A percentile compares a stretch with the other conserved stretches of the same genome.
Conservation (phyloP, 768 basidiomycete genomes). For the Tulasnella sp. region DNA sequence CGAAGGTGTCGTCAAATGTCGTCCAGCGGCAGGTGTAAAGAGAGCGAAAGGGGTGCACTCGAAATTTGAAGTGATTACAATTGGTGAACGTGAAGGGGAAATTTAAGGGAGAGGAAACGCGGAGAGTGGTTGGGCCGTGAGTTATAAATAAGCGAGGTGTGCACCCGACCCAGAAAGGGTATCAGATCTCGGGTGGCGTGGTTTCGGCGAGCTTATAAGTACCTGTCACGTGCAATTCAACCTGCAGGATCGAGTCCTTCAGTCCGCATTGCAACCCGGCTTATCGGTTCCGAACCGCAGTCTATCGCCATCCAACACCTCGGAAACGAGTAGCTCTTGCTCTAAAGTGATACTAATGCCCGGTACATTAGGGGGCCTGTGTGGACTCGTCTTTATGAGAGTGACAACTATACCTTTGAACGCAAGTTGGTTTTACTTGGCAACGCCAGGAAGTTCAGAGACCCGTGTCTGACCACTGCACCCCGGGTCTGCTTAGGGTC, state of each 20-base stretch:
- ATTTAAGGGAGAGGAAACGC: neutral
- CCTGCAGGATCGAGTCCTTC: neutral
- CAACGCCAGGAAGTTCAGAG: too few relatives aligned
- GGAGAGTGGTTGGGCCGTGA: neutral
- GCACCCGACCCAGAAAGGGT: too few relatives aligned
- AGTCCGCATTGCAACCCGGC: neutral
- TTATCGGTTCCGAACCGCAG: neutral
- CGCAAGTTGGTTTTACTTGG: too few relatives aligned
- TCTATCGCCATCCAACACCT: too few relatives aligned
- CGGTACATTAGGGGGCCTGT: too few relatives aligned
- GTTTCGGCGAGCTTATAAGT: neutral
- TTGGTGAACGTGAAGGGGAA: neutral
- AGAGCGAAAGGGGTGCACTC: neutral
- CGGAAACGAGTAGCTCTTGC: too few relatives aligned
- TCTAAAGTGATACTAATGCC: too few relatives aligned
- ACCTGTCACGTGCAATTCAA: neutral
- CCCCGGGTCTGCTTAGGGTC: too few relatives aligned
- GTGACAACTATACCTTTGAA: too few relatives aligned
- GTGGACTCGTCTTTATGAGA: too few relatives aligned
- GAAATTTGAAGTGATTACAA: neutral
- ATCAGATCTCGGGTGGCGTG: neutral
- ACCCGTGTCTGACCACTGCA: too few relatives aligned
- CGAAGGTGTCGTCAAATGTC: neutral
- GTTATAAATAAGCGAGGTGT: slow-evolving; percentile 1
- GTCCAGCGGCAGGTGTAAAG: slow-evolving; percentile 9